phyloP scores from a whole-genome alignment of 495 filamentous ascomycete species.

The Tuber brumale region DNA sequence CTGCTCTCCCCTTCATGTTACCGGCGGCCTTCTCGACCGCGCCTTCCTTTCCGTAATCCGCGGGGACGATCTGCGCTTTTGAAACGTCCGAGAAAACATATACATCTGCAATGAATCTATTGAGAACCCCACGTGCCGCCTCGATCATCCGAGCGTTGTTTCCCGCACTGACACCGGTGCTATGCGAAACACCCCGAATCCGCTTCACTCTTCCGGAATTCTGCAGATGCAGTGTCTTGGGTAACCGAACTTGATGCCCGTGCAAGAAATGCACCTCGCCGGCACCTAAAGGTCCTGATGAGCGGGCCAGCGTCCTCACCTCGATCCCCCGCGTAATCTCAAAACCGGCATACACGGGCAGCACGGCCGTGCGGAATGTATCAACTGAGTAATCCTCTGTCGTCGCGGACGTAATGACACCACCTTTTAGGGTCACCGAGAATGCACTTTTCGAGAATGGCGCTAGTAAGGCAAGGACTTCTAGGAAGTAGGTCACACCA shows the following conservation, averaged over 20 bases:
- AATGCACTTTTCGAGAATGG: conserved; percentile 86
- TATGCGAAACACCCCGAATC: conserved; percentile 87
- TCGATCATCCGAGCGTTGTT: conserved; percentile 97
- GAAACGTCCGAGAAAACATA: conserved; percentile 75
- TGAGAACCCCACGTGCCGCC: conserved; percentile 75
- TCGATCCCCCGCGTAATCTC: conserved; percentile 81
- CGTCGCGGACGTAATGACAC: conserved; percentile 87
- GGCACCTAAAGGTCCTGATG: conserved; percentile 83
- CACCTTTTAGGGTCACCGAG: conserved; percentile 81
- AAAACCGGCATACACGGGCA: conserved; percentile 83
- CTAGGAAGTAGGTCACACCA: conserved; percentile 85
- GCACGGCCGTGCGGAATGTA: conserved; percentile 83
- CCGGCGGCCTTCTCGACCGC: conserved; percentile 54
- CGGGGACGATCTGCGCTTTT: conserved; percentile 46
- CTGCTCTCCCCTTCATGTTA: conserved; percentile 48
- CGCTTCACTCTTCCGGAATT: conserved; percentile 75
- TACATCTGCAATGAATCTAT: conserved; percentile 75
- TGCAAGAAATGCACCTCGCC: conserved; percentile 73
- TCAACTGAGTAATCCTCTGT: conserved; percentile 77
- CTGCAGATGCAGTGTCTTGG: conserved; percentile 91
- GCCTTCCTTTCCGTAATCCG: conserved; percentile 63
- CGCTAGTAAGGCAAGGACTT: conserved; percentile 81
- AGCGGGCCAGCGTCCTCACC: conserved; percentile 70
- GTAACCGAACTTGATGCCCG: conserved; percentile 80
- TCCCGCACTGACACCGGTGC: conserved; percentile 76